A percentile compares a stretch with the other conserved stretches of the same genome.
Evolutionary conservation across 2,329 filamentous ascomycete genomes (phyloP).

Genomic region (Colletotrichum eremochloae): DNA sequence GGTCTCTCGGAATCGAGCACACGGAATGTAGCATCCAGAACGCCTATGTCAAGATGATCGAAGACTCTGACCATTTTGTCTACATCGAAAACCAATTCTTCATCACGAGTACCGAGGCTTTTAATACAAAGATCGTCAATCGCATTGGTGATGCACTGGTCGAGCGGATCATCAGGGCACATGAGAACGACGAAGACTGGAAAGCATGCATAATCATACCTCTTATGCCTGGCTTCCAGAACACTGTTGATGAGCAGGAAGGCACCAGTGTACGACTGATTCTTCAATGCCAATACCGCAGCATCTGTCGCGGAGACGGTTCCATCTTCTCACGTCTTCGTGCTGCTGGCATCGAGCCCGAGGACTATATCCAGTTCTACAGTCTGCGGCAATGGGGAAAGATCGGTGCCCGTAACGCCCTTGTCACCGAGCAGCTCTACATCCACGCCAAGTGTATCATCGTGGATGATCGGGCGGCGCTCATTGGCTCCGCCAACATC

Average conservation of each 20-base stretch:
- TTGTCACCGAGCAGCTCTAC: conserved; percentile 96
- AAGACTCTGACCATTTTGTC: conserved; percentile 95
- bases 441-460: conserved; percentile 98
- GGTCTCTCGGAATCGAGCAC: conserved; percentile 91
- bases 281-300: conserved; percentile 96
- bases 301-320: conserved; percentile 91
- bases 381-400: conserved; percentile 92
- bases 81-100: conserved; percentile 99
- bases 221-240: conserved; percentile 98
- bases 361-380: conserved; percentile 96
- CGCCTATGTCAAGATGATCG: conserved; percentile 94
- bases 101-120: conserved; percentile 90
- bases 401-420: conserved; percentile 80
- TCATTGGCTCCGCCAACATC: conserved; percentile 98
- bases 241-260: conserved; percentile 93
- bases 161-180: conserved; percentile 87
- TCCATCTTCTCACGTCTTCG: conserved; percentile 92
- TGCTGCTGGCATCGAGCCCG: conserved; percentile 86
- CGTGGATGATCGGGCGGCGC: conserved; percentile 90
- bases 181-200: conserved; percentile 90
- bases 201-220: conserved; percentile 91
- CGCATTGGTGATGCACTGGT: conserved; percentile 95
- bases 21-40: conserved; percentile 96
- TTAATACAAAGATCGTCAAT: conserved; percentile 90
- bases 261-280: conserved; percentile 95